These are phyloP conservation scores for Scutellaria barbata DNA, from an alignment of 257 asterid species.

Conservation along the genomic window DNA sequence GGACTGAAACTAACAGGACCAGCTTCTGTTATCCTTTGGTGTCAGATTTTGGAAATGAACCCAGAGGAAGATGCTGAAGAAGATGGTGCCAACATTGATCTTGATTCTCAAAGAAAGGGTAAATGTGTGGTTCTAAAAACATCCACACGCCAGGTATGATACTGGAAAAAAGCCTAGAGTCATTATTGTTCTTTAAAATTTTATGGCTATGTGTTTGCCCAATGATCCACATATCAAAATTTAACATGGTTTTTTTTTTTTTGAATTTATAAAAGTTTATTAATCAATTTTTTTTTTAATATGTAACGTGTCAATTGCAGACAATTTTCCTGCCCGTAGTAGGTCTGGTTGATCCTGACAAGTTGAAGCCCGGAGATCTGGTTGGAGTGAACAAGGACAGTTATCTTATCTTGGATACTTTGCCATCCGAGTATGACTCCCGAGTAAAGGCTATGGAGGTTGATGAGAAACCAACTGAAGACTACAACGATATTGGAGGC, in stretches of 20 bases:
- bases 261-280: not conserved
- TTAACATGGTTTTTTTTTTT: no score
- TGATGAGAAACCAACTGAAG: conserved; percentile 98
- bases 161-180: not conserved
- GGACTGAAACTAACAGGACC: conserved; percentile 11
- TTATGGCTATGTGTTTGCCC: not conserved
- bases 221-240: conserved; percentile 1
- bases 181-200: not conserved
- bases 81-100: conserved; percentile 98
- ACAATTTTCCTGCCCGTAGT: conserved; percentile 95
- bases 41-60: conserved; percentile 93
- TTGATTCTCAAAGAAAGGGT: conserved; percentile 98
- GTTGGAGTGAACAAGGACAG: conserved; percentile 99
- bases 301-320: conserved; percentile 49
- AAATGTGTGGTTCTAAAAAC: conserved; percentile 96
- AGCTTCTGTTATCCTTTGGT: conserved; percentile 16
- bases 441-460: conserved; percentile 99
- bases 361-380: conserved; percentile 91
- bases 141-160: conserved; percentile 88
- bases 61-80: conserved; percentile 99
- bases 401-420: conserved; percentile 88
- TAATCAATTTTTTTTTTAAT: not conserved
- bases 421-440: conserved; percentile 96
- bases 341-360: conserved; percentile 96
- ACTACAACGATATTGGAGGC: conserved; percentile 95